Percentiles rank a stretch among this genome's conserved stretches.
These are phyloP conservation scores for Eutrema japonicum DNA, from an alignment of 345 rosid genomes.

Conservation along the genomic window DNA sequence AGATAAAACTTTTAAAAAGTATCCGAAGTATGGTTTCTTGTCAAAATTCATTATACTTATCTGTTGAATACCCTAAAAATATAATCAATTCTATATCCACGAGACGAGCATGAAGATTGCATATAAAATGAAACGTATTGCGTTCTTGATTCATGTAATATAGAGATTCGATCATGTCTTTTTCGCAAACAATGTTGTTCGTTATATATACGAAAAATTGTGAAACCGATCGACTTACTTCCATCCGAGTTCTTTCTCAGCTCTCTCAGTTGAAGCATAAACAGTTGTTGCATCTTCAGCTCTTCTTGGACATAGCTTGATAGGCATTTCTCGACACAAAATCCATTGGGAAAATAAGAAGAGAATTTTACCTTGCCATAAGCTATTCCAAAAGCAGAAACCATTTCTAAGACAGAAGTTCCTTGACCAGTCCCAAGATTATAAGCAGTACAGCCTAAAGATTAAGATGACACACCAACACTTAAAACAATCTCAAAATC, in stretches of 20 bases:
- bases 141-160: neutral
- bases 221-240: slow-evolving; percentile 54
- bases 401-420: slow-evolving; percentile 93
- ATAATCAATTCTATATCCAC: neutral
- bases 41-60: neutral
- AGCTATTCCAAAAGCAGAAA: slow-evolving; percentile 87
- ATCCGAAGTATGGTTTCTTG: slow-evolving; percentile 8
- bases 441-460: slow-evolving; percentile 76
- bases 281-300: slow-evolving; percentile 94
- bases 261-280: slow-evolving; percentile 76
- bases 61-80: neutral
- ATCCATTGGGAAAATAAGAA: neutral
- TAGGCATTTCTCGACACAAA: slow-evolving; percentile 20
- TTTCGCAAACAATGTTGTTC: neutral
- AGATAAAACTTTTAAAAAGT: neutral
- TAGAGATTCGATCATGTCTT: too few relatives aligned
- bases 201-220: neutral
- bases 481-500: neutral
- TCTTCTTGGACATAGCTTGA: slow-evolving; percentile 80
- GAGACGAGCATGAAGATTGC: slow-evolving; percentile 6
- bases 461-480: slow-evolving; percentile 21
- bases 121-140: neutral
- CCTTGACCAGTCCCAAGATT: slow-evolving; percentile 91
- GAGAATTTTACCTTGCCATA: slow-evolving; percentile 71
- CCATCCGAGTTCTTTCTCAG: slow-evolving; percentile 88